These are phyloP conservation scores for Cercophora newfieldiana DNA, from an alignment of 495 filamentous ascomycete genomes.

Conservation along the genomic window DNA sequence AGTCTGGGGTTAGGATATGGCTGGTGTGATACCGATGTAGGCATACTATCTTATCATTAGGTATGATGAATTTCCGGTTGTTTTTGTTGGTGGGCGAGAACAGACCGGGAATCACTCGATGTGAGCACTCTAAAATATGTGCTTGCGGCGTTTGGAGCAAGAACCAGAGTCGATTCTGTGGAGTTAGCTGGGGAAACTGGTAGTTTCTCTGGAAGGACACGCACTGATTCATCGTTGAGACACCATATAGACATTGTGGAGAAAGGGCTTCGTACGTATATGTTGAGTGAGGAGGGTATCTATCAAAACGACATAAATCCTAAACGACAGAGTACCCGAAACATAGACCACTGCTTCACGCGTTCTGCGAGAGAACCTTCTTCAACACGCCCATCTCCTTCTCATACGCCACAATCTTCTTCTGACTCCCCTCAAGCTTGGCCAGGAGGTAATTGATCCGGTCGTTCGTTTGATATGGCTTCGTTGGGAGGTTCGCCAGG, in stretches of 20 bases:
- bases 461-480: conserved; percentile 60
- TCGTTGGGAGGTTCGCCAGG: conserved; percentile 59
- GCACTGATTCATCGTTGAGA: too few species aligned
- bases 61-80: not conserved
- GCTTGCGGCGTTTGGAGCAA: too few species aligned
- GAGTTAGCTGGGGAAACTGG: too few species aligned
- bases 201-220: too few species aligned
- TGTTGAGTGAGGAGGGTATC: not conserved
- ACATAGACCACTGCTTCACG: conserved; percentile 1
- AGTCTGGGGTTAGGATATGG: not conserved
- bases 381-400: conserved; percentile 68
- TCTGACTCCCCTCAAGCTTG: conserved; percentile 72
- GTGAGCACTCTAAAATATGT: too few species aligned
- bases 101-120: not conserved
- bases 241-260: not conserved
- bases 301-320: not conserved
- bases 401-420: conserved; percentile 75
- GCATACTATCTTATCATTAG: not conserved
- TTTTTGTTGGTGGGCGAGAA: not conserved
- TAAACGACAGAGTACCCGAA: not conserved
- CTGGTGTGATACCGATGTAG: not conserved
- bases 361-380: conserved; percentile 48
- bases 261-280: not conserved
- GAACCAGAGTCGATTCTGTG: too few species aligned
- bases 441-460: conserved; percentile 69